Base-by-base conservation (phyloP, 2,329 filamentous ascomycete genomes). In the Aplosporella prunicola region DNA sequence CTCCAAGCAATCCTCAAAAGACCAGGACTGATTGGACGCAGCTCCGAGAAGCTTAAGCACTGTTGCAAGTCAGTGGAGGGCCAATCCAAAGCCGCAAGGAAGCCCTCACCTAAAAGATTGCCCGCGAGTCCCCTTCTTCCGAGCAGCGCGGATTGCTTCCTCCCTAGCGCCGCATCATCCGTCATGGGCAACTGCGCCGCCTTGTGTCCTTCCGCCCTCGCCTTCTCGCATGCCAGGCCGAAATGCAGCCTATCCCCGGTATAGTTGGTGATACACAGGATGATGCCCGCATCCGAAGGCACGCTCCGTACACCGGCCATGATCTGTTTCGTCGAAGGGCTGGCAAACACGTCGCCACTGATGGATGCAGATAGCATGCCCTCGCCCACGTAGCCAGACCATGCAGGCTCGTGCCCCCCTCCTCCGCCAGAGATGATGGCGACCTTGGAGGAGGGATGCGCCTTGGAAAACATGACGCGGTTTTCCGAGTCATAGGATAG, bases 161-260 rank as follows among this genome's bases (percentile, higher is more conserved):
- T 56, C 3, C 66, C 67, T 23, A 72, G 43, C 2, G 64, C 60
- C 13, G 63, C 65, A 51, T 69, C 66, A 38, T 69, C 66, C 1
- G 64, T 63, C 63, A 68, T 66, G 13, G 61, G 58, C n/a, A 68
- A 55, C 20, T 67, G 62, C 29, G 60, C 64, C 11, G 68, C 57
- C 29, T 63, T 65, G 34, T 64, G 61, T 1, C 65, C 66, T 40
- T 61, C 29, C 3, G 63, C 64, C 10, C 58, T 55, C 0, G 63
- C 62, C 44, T 68, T 68, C 42, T 68, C 66, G 34, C 61, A 57
- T 25, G 66, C 66, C 8, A 69, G 51, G 2, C 66, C 66, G 43
- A 69, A 69, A 47, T 69, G 66, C 24, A 69, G 52, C 49, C 66
- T 67, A 39, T 68, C 66, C 2, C 66, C 66, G 0, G 66, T 69